A percentile compares a stretch with the other conserved stretches of the same genome.
phyloP scores from a whole-genome alignment of 2,329 filamentous ascomycete genomes.

The Pochonia chlamydosporia region DNA sequence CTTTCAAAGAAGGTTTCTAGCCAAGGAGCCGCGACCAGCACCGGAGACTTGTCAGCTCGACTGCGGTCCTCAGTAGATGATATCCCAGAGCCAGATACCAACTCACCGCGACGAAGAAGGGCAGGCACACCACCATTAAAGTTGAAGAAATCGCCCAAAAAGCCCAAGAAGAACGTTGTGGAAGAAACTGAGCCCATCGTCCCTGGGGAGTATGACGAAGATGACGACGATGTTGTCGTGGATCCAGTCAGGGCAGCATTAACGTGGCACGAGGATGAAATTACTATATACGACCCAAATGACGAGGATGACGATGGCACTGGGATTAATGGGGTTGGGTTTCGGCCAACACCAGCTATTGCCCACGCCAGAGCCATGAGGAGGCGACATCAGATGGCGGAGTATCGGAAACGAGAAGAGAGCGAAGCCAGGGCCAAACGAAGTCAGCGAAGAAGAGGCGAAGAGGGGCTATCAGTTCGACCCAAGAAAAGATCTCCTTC shows the following conservation, averaged over 20 bases:
- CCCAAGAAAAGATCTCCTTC: conserved; percentile 20
- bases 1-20: neutral
- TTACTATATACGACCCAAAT: conserved; percentile 59
- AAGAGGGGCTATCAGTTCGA: conserved; percentile 18
- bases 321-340: conserved; percentile 63
- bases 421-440: conserved; percentile 52
- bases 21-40: neutral
- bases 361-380: conserved; percentile 52
- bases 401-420: conserved; percentile 57
- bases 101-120: conserved; percentile 28
- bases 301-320: conserved; percentile 63
- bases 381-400: conserved; percentile 54
- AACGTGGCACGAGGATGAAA: conserved; percentile 64
- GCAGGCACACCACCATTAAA: conserved; percentile 34
- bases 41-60: neutral
- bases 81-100: conserved; percentile 10
- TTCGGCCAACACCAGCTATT: conserved; percentile 57
- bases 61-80: neutral
- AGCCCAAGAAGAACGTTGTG: conserved; percentile 8
- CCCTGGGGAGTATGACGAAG: conserved; percentile 20
- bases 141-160: conserved; percentile 16
- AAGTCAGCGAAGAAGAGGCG: conserved; percentile 43
- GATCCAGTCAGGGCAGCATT: conserved; percentile 53
- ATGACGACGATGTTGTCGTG: conserved; percentile 32
- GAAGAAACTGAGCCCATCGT: conserved; percentile 1